Evolutionary conservation across 495 filamentous ascomycete species (phyloP).

Genomic region (Daldinia grandis): DNA sequence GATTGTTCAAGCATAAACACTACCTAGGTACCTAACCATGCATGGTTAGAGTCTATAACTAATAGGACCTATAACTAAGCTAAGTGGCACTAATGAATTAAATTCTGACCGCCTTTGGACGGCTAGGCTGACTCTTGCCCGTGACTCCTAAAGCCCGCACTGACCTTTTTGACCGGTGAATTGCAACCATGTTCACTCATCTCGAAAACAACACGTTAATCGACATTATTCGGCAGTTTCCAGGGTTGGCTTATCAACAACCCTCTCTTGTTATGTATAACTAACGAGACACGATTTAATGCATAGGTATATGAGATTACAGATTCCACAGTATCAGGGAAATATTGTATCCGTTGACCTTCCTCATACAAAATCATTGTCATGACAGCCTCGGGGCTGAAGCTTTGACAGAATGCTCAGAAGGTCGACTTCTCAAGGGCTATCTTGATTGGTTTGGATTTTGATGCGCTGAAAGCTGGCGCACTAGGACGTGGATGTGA

Average conservation of each 20-base stretch:
- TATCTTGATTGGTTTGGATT: slow-evolving; percentile 12
- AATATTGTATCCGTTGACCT: slow-evolving; percentile 7
- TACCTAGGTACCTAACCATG: no score
- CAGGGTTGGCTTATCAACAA: slow-evolving; percentile 17
- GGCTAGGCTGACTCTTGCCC: slow-evolving; percentile 31
- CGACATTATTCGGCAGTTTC: slow-evolving; percentile 32
- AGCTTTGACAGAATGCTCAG: slow-evolving; percentile 17
- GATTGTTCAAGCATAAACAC: not conserved
- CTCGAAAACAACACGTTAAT: slow-evolving; percentile 43
- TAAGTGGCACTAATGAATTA: slow-evolving; percentile 18
- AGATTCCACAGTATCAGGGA: not conserved
- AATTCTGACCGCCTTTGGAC: slow-evolving; percentile 35
- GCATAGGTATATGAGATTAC: slow-evolving; percentile 13
- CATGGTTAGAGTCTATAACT: not conserved
- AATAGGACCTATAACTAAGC: no score
- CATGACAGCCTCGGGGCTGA: slow-evolving; percentile 20
- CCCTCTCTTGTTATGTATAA: slow-evolving; percentile 6
- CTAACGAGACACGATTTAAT: slow-evolving; percentile 8
- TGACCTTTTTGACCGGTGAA: slow-evolving; percentile 22
- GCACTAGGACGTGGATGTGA: slow-evolving; percentile 26
- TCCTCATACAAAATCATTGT: not conserved
- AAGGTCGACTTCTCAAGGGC: slow-evolving; percentile 7
- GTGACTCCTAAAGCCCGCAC: slow-evolving; percentile 29
- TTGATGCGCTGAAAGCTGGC: slow-evolving; percentile 16
- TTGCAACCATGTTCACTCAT: slow-evolving; percentile 24